phyloP scores from a whole-genome alignment of 2,329 filamentous ascomycete species.

The Paraconiothyrium sp. region DNA sequence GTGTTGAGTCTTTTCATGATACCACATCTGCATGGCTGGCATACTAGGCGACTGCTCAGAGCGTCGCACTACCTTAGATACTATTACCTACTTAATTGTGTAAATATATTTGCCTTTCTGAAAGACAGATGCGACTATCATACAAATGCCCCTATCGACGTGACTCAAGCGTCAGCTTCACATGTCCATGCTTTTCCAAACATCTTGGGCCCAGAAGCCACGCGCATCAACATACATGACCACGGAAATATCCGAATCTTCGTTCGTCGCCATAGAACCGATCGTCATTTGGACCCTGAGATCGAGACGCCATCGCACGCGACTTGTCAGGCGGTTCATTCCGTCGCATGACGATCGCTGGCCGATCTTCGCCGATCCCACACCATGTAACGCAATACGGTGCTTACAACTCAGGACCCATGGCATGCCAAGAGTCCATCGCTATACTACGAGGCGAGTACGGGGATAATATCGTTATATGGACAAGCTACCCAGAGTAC shows the following conservation, averaged over 20 bases:
- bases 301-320: not conserved
- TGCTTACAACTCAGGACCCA: not conserved
- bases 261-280: not conserved
- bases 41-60: slow-evolving; percentile 18
- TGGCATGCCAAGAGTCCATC: not conserved
- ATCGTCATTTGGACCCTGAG: not conserved
- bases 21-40: slow-evolving; percentile 30
- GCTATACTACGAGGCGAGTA: not conserved
- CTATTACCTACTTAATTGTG: slow-evolving; percentile 17
- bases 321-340: not conserved
- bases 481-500: not conserved
- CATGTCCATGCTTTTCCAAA: not conserved
- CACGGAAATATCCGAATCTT: slow-evolving; percentile 2
- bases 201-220: too few species aligned
- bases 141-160: not conserved
- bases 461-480: not conserved
- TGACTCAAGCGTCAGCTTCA: too few species aligned
- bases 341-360: not conserved
- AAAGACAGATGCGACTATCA: not conserved
- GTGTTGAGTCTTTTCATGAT: slow-evolving; percentile 41
- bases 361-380: not conserved
- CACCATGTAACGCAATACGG: not conserved
- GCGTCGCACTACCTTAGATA: slow-evolving; percentile 17
- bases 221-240: too few species aligned
- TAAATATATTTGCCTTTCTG: slow-evolving; percentile 13